Evolutionary conservation across 129 eudicot species (phyloP).

Genomic region (Helianthus annuus): DNA sequence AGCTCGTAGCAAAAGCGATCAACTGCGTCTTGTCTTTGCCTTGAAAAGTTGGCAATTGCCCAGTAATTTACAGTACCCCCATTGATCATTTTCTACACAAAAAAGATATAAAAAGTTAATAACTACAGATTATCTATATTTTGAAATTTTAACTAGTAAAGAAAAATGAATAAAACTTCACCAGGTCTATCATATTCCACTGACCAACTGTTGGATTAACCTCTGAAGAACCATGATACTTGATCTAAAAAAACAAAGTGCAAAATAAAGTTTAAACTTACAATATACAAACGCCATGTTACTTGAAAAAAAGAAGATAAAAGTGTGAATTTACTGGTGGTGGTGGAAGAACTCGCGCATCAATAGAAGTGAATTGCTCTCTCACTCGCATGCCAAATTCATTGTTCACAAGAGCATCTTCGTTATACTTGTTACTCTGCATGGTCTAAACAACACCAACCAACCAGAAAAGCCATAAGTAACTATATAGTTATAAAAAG

Average conservation of each 20-base stretch:
- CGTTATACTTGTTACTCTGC: conserved; percentile 36
- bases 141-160: neutral
- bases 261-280: neutral
- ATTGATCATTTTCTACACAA: conserved; percentile 64
- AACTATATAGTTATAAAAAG: neutral
- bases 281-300: neutral
- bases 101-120: neutral
- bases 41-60: conserved; percentile 64
- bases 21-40: conserved; percentile 22
- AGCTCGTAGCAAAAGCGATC: conserved; percentile 40
- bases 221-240: conserved; percentile 43
- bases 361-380: conserved; percentile 37
- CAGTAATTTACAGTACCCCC: conserved; percentile 56
- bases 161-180: conserved; percentile 7
- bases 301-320: neutral
- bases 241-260: conserved; percentile 44
- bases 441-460: conserved; percentile 42
- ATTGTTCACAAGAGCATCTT: conserved; percentile 28
- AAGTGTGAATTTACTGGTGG: conserved; percentile 46
- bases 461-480: neutral
- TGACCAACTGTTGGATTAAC: conserved; percentile 64
- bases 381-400: conserved; percentile 62
- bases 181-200: conserved; percentile 89
- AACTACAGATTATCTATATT: neutral
- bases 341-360: conserved; percentile 67